Evolutionary conservation across 306 rosid genomes (phyloP).

Genomic region (Medicago ruthenica): DNA sequence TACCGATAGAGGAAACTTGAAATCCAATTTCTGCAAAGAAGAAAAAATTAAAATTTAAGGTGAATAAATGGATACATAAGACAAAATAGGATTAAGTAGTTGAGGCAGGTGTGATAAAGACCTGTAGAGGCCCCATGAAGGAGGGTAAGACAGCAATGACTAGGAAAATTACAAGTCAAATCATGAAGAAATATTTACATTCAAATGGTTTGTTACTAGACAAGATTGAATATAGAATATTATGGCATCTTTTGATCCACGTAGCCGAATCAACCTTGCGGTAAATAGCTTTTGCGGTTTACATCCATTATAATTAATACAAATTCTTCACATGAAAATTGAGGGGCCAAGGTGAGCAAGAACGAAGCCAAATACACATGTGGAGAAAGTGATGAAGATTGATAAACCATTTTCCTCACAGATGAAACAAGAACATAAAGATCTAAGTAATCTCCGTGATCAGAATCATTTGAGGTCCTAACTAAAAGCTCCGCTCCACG

Average conservation of each 20-base stretch:
- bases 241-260: background rate
- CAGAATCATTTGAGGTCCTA: constrained; percentile 7
- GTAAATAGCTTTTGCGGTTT: background rate
- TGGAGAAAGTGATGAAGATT: constrained; percentile 7
- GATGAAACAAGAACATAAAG: constrained; percentile 13
- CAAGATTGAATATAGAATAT: background rate
- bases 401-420: constrained; percentile 6
- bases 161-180: background rate
- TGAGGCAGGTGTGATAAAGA: background rate
- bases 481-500: background rate
- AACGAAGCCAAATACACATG: constrained; percentile 5
- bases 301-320: background rate
- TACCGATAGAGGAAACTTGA: constrained; percentile 88
- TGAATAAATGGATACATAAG: background rate
- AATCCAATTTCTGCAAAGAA: constrained; percentile 82
- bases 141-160: background rate
- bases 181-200: background rate
- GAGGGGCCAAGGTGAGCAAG: constrained; percentile 13
- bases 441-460: background rate
- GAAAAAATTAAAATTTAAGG: constrained; percentile 9
- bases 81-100: constrained; percentile 8
- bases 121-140: too few relatives aligned
- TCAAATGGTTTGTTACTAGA: background rate
- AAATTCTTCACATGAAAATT: background rate
- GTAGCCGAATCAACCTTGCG: background rate